A percentile compares a stretch with the other conserved stretches of the same genome.
Conservation (phyloP, 2,329 filamentous ascomycete genomes). For the Aspergillus sp. region DNA sequence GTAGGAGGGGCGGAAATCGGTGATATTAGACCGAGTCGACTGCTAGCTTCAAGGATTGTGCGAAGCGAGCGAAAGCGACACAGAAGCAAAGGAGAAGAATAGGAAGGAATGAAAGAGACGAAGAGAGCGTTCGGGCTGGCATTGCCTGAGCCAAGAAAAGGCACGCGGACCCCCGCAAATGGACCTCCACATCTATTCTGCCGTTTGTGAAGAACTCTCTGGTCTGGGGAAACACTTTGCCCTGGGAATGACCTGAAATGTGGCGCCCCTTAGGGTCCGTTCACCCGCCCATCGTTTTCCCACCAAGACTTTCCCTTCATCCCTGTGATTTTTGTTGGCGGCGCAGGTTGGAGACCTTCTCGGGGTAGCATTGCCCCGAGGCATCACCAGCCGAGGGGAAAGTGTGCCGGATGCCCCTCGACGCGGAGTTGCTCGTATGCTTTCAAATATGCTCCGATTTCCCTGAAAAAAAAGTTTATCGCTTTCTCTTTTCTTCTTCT, state of each 20-base stretch:
- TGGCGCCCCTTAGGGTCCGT: neutral
- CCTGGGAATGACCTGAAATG: too few relatives aligned
- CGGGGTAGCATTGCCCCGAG: constrained; percentile 37
- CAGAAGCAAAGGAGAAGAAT: neutral
- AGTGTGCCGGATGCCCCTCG: constrained; percentile 10
- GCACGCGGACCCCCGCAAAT: neutral
- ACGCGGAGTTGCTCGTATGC: neutral
- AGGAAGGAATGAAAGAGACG: neutral
- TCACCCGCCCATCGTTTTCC: neutral
- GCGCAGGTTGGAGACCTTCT: constrained; percentile 12
- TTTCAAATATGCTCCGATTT: constrained; percentile 21
- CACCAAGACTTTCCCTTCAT: neutral
- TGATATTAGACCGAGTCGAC: neutral
- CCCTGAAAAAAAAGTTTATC: constrained; percentile 11
- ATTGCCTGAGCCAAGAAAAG: constrained; percentile 19
- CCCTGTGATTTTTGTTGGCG: neutral
- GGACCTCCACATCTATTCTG: neutral
- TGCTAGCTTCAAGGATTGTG: neutral
- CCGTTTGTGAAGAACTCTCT: neutral
- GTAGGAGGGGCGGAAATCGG: constrained; percentile 1
- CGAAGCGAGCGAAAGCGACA: neutral
- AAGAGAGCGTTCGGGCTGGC: constrained; percentile 19
- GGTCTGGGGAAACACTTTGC: too few relatives aligned
- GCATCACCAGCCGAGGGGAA: constrained; percentile 11
- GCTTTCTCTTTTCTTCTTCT: constrained; percentile 15